A percentile compares a stretch with the other conserved stretches of the same genome.
Evolutionary conservation across 331 rosid species (phyloP).

Genomic region (Pyracantha coccinea): DNA sequence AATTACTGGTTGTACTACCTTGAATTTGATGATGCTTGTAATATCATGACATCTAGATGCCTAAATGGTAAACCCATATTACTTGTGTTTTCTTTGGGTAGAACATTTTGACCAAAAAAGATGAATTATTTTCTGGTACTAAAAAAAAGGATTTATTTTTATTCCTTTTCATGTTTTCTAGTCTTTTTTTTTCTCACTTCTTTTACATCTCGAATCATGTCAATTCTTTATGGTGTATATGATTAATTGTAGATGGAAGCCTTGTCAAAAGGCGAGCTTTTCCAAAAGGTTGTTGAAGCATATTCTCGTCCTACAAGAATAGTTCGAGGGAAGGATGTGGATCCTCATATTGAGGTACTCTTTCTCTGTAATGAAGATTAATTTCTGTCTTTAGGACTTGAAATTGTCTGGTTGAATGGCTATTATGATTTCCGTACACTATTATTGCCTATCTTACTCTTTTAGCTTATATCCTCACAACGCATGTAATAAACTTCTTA

Average conservation of each 20-base stretch:
- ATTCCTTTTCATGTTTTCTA: not conserved
- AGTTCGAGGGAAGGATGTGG: conserved; percentile 77
- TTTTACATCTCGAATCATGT: not conserved
- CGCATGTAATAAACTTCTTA: conserved; percentile 17
- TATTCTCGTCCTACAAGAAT: conserved; percentile 96
- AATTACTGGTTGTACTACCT: not conserved
- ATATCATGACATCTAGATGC: not conserved
- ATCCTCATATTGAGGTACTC: conserved; percentile 45
- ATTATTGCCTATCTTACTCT: not conserved
- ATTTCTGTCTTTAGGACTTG: not conserved
- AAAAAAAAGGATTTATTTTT: not conserved
- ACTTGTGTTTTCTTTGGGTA: not conserved
- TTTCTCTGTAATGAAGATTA: not conserved
- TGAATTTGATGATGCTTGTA: not conserved
- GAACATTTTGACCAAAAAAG: not conserved
- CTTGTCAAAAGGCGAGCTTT: conserved; percentile 53
- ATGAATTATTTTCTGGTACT: not conserved
- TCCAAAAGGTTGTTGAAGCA: conserved; percentile 81
- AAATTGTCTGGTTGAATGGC: not conserved
- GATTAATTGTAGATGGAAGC: conserved; percentile 69
- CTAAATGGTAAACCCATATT: no score
- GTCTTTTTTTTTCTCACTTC: no score
- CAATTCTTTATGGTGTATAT: conserved; percentile 13
- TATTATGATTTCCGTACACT: not conserved
- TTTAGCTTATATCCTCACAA: not conserved